A percentile compares a stretch with the other conserved stretches of the same genome.
Evolutionary conservation across 2,329 filamentous ascomycete genomes (phyloP).

Genomic region (Ophiosphaerella korrae): DNA sequence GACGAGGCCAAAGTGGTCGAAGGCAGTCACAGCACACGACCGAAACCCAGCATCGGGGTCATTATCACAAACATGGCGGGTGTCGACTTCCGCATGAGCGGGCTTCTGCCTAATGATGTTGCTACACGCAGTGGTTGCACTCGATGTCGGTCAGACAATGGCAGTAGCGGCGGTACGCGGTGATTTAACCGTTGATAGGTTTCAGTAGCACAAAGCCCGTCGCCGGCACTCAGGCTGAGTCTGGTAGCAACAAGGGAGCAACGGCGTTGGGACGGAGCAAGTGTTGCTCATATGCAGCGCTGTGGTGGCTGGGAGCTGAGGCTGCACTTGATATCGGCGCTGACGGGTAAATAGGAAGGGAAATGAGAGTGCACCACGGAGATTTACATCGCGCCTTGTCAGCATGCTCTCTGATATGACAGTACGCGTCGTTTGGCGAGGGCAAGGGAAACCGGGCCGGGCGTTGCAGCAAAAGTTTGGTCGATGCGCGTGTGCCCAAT

Average conservation of each 20-base stretch:
- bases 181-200: conserved; percentile 28
- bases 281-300: conserved; percentile 8
- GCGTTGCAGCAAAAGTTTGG: conserved; percentile 12
- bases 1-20: neutral
- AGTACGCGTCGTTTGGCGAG: conserved; percentile 11
- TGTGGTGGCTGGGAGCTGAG: conserved; percentile 21
- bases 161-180: conserved; percentile 24
- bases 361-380: conserved; percentile 31
- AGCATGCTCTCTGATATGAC: conserved; percentile 17
- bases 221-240: conserved; percentile 24
- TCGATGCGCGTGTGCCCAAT: conserved; percentile 14
- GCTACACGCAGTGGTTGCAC: conserved; percentile 31
- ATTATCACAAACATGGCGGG: neutral
- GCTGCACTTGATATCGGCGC: conserved; percentile 26
- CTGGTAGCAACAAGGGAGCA: conserved; percentile 14
- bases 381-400: conserved; percentile 27
- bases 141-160: conserved; percentile 23
- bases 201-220: conserved; percentile 17
- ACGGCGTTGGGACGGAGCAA: conserved; percentile 6
- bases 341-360: conserved; percentile 39
- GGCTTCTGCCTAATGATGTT: conserved; percentile 21
- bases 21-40: neutral
- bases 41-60: neutral
- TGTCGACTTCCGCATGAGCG: conserved; percentile 4
- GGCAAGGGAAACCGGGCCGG: conserved; percentile 16